Base-by-base conservation (phyloP, 345 rosid genomes). In the Lepidium sativum region DNA sequence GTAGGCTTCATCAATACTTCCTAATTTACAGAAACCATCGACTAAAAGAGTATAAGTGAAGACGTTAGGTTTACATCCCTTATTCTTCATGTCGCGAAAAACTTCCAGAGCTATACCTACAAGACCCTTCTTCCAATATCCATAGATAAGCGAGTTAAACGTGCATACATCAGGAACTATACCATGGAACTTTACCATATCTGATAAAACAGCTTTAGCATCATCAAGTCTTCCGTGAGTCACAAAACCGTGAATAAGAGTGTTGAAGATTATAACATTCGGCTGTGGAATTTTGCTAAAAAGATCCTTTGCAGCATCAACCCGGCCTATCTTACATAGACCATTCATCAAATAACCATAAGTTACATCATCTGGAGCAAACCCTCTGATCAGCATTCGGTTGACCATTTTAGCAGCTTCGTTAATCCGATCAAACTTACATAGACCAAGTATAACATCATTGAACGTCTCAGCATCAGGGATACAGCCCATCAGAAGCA, bases 381-480 rank as follows among this genome's bases (percentile, higher is more conserved):
- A 83, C 39, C 89, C 96, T n/a, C 86, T 82, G 21, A 78, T 64
- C 68, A 85, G 81, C 94, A 89, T 87, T 63, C 97, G 82, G 54
- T 85, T 87, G 68, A 87, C 86, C 78, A 83, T 67, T 71, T 87
- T 87, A 3, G 79, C 80, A 4, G 90, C 81, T 71, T 87, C 97
- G 40, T 78, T 87, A 63, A 85, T 78, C 40, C 96, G 74, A 25
- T 73, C 74, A 33, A 80, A 57, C 80, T 78, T 84, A 80, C 96
- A 89, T 4, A 89, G 79, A 18, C 91, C 79, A 57, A 78, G 58
- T 23, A 89, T 77, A 29, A 89, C 82, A 83, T 83, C 86, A 63
- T 89, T 89, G 50, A 92, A 92, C 58, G 96, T 89, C 67, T 84
- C 80, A 60, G 86, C 85, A 72, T 85, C 94, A 59, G 98, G 92